Evolutionary conservation across 352 stramenopile genomes (phyloP).

Genomic region (Thalassiosira mediterranea): DNA sequence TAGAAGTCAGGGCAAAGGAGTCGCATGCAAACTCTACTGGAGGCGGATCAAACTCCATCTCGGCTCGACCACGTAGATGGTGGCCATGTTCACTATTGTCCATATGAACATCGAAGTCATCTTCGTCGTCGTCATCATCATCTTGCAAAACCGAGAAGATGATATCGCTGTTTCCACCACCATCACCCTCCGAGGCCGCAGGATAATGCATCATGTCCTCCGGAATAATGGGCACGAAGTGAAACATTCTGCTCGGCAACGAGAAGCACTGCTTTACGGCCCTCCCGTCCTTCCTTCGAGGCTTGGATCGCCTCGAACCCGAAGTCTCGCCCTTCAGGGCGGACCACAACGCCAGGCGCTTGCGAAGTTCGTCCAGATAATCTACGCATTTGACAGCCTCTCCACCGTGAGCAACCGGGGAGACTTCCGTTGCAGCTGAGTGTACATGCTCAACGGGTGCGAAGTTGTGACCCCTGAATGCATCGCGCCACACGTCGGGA

Average conservation of each 20-base stretch:
- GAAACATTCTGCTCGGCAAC: slow-evolving; percentile 53
- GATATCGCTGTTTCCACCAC: background rate
- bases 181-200: background rate
- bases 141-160: slow-evolving; percentile 15
- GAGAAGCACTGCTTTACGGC: slow-evolving; percentile 27
- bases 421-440: too few relatives aligned
- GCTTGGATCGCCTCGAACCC: too few relatives aligned
- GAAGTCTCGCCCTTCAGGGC: slow-evolving; percentile 21
- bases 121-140: slow-evolving; percentile 26
- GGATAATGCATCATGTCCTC: slow-evolving; percentile 32
- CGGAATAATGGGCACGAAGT: slow-evolving; percentile 58
- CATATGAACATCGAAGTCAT: background rate
- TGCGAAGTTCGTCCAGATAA: slow-evolving; percentile 17
- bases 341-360: slow-evolving; percentile 27
- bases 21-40: slow-evolving; percentile 65
- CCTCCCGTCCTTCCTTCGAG: background rate
- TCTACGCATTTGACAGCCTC: too few relatives aligned
- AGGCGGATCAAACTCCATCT: slow-evolving; percentile 36
- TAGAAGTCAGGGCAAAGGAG: slow-evolving; percentile 49
- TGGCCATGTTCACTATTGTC: slow-evolving; percentile 17
- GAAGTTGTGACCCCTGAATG: slow-evolving; percentile 45
- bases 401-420: too few relatives aligned
- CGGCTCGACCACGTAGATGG: slow-evolving; percentile 1
- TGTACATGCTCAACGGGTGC: slow-evolving; percentile 1
- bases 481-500: slow-evolving; percentile 35